Conservation (phyloP, 768 basidiomycete genomes). For the Cytidiella melzeri region DNA sequence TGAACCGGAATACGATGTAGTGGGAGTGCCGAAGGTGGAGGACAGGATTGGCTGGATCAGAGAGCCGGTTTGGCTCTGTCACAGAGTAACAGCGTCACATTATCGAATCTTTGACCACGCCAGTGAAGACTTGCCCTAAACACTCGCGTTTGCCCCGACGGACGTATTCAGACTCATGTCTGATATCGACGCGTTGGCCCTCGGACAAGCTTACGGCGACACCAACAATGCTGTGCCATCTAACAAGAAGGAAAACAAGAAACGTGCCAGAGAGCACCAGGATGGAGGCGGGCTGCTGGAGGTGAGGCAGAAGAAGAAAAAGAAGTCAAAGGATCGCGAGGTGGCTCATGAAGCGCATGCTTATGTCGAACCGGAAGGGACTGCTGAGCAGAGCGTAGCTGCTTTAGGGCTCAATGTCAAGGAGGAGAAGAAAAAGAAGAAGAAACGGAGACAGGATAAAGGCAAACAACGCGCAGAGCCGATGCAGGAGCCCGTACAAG, state of each 20-base stretch:
- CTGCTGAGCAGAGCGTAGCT: constrained; percentile 28
- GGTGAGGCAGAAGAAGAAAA: constrained; percentile 23
- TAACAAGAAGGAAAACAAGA: constrained; percentile 21
- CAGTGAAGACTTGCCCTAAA: constrained; percentile 12
- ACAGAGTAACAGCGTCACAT: not conserved
- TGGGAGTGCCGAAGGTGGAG: constrained; percentile 1
- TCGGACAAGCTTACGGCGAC: constrained; percentile 41
- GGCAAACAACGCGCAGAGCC: constrained; percentile 32
- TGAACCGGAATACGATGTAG: not conserved
- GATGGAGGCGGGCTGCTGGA: constrained; percentile 9
- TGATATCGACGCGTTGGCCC: constrained; percentile 24
- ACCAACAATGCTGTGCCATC: constrained; percentile 34
- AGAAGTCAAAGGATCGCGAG: constrained; percentile 27
- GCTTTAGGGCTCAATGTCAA: constrained; percentile 20
- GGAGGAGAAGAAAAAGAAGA: constrained; percentile 22
- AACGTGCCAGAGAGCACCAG: constrained; percentile 25
- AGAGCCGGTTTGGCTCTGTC: not conserved
- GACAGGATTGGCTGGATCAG: not conserved
- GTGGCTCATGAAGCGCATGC: constrained; percentile 1
- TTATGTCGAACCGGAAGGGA: constrained; percentile 13
- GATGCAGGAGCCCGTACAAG: constrained; percentile 11
- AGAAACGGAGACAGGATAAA: constrained; percentile 30
- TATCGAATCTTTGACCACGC: not conserved
- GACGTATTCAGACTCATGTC: constrained; percentile 4
- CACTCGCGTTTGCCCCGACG: constrained; percentile 4